Percentiles rank a stretch among this genome's conserved stretches.
Conservation (phyloP, 2,329 filamentous ascomycete genomes). For the Phialocephala subalpina region DNA sequence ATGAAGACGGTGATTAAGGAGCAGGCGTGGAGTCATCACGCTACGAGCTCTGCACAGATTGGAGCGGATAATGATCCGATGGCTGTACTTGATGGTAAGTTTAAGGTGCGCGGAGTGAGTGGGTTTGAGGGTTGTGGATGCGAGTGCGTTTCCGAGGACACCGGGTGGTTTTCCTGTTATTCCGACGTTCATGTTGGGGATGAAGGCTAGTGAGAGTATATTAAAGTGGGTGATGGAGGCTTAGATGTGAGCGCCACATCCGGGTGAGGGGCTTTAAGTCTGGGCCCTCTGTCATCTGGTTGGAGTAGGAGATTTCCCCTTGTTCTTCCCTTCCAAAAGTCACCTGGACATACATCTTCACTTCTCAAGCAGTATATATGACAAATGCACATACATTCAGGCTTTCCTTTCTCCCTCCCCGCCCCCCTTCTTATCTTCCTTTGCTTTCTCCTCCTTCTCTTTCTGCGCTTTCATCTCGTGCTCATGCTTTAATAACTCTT, state of each 20-base stretch:
- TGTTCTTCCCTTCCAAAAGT: neutral
- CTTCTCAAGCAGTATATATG: neutral
- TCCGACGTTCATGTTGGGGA: constrained; percentile 62
- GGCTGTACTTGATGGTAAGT: constrained; percentile 62
- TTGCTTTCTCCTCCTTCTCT: neutral
- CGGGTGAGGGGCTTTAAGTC: no score
- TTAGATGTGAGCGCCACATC: neutral
- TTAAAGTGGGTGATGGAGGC: neutral
- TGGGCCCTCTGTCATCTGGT: no score
- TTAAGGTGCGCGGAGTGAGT: constrained; percentile 61
- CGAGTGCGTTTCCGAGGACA: constrained; percentile 61
- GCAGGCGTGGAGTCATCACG: constrained; percentile 64
- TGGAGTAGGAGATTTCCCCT: neutral
- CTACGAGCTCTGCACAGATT: constrained; percentile 61
- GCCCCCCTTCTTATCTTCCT: no score
- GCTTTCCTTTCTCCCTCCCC: no score
- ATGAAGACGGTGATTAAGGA: constrained; percentile 54
- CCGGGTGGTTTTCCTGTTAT: constrained; percentile 59
- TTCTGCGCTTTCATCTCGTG: neutral
- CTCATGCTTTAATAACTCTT: neutral
- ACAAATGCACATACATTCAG: neutral
- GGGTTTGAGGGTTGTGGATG: constrained; percentile 69
- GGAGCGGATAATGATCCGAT: constrained; percentile 59
- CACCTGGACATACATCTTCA: neutral
- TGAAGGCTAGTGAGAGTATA: constrained; percentile 69